phyloP scores from a whole-genome alignment of 495 filamentous ascomycete species.

The Baudoinia panamericana region DNA sequence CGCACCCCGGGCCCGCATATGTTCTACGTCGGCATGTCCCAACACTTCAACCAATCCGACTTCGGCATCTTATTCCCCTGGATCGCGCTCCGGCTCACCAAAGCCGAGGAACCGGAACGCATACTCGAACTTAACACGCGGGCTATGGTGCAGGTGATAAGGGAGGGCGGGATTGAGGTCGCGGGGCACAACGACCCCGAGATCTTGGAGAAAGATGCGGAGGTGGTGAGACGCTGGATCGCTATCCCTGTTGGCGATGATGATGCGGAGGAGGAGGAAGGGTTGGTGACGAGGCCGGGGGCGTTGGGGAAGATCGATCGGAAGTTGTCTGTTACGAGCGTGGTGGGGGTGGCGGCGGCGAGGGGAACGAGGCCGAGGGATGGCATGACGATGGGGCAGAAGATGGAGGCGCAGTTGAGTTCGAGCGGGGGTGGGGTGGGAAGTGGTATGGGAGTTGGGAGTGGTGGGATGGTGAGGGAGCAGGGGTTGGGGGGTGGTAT shows the following conservation, averaged over 20 bases:
- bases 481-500: no score
- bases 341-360: neutral
- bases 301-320: slow-evolving; percentile 1
- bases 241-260: slow-evolving; percentile 2
- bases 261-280: no score
- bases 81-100: slow-evolving; percentile 44
- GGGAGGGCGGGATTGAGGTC: slow-evolving; percentile 39
- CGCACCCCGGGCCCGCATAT: slow-evolving; percentile 24
- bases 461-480: no score
- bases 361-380: slow-evolving; percentile 1
- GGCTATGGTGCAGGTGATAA: slow-evolving; percentile 48
- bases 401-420: slow-evolving; percentile 11
- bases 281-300: neutral
- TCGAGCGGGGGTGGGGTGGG: neutral
- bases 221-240: slow-evolving; percentile 9
- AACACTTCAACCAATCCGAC: slow-evolving; percentile 62
- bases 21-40: slow-evolving; percentile 49
- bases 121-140: slow-evolving; percentile 50
- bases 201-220: slow-evolving; percentile 3
- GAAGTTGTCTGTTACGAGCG: slow-evolving; percentile 3
- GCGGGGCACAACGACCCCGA: slow-evolving; percentile 31
- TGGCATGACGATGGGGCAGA: slow-evolving; percentile 15
- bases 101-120: slow-evolving; percentile 47
- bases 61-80: slow-evolving; percentile 68
- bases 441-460: slow-evolving; percentile 1